A percentile compares a stretch with the other conserved stretches of the same genome.
Evolutionary conservation across 257 asterid genomes (phyloP).

Genomic region (Przewalskia tangutica): DNA sequence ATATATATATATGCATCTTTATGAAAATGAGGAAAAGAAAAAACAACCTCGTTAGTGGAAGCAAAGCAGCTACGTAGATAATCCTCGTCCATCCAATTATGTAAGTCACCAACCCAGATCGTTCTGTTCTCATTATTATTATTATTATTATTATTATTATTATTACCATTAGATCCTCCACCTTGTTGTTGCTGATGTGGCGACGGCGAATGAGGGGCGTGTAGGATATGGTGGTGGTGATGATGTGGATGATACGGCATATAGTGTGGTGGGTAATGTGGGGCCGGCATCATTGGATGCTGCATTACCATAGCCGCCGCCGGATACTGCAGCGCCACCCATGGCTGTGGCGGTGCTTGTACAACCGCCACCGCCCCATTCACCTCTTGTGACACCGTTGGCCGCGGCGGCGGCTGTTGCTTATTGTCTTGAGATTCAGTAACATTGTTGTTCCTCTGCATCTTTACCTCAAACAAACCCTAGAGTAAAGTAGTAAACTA

Average conservation of each 20-base stretch:
- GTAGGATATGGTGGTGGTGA: conserved; percentile 10
- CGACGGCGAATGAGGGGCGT: conserved; percentile 17
- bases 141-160: no score
- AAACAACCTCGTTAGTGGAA: conserved; percentile 67
- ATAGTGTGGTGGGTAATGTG: conserved; percentile 4
- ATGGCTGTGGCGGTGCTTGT: not conserved
- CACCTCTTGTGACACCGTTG: not conserved
- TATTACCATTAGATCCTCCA: conserved; percentile 37
- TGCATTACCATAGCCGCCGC: conserved; percentile 13
- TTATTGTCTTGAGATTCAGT: conserved; percentile 3
- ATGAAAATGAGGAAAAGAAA: not conserved
- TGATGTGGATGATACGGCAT: conserved; percentile 7
- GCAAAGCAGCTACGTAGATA: conserved; percentile 88
- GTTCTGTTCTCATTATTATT: conserved; percentile 58
- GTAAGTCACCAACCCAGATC: conserved; percentile 97
- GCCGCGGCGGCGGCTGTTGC: not conserved
- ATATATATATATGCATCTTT: no score
- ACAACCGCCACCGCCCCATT: not conserved
- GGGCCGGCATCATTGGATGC: conserved; percentile 12
- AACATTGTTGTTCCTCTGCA: not conserved
- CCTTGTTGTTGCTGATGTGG: conserved; percentile 25
- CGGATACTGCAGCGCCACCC: conserved; percentile 12
- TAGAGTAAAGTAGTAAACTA: not conserved
- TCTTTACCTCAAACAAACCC: conserved; percentile 1
- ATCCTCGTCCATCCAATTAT: conserved; percentile 96